phyloP scores from a whole-genome alignment of 202 grass and related monocot genomes.

The Zoysia matrella region DNA sequence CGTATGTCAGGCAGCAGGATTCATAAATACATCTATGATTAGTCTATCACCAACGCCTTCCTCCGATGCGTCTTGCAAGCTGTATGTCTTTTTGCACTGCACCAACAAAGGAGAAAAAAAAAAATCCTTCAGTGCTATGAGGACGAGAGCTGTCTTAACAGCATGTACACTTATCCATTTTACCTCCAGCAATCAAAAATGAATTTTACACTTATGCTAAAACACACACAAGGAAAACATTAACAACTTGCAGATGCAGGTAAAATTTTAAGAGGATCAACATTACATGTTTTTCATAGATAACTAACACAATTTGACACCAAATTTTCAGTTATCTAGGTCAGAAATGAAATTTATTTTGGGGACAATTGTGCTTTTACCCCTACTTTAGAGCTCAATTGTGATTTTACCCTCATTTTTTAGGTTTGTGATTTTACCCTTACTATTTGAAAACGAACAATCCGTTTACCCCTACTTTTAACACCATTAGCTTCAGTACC shows the following conservation, averaged over 20 bases:
- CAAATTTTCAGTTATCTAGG: constrained; percentile 16
- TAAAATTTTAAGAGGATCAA: not conserved
- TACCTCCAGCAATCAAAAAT: not conserved
- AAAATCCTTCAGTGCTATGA: not conserved
- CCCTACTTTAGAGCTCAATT: too few species aligned
- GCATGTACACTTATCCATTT: not conserved
- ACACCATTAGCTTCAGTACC: too few species aligned
- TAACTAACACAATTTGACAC: not conserved
- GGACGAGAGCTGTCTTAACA: not conserved
- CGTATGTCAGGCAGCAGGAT: too few species aligned
- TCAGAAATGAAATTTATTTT: constrained; percentile 12
- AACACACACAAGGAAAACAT: not conserved
- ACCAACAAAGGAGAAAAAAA: constrained; percentile 5
- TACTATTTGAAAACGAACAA: too few species aligned
- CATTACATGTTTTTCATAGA: constrained; percentile 9
- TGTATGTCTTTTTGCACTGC: constrained; percentile 90
- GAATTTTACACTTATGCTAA: not conserved
- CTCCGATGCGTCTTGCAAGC: constrained; percentile 48
- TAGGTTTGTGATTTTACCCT: too few species aligned
- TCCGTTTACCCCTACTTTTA: too few species aligned
- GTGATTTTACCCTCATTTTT: too few species aligned
- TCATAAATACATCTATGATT: too few species aligned
- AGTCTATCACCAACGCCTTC: too few species aligned
- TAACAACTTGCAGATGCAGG: not conserved
- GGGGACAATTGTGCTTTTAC: too few species aligned